Evolutionary conservation across 257 asterid genomes (phyloP).

Genomic region (Linaria vulgaris): DNA sequence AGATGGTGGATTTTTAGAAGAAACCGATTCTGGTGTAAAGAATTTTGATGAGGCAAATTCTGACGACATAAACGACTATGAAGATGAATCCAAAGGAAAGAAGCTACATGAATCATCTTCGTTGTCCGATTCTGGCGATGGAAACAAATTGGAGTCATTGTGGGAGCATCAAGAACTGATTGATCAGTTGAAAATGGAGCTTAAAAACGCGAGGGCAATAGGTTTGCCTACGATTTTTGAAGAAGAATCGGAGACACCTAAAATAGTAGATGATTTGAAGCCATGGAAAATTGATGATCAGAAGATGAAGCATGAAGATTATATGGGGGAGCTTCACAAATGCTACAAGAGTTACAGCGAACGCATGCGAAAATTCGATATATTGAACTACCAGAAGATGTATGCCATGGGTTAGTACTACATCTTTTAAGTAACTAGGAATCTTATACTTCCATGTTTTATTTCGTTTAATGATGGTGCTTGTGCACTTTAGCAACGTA

Average conservation of each 20-base stretch:
- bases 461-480: conserved; percentile 7
- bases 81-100: conserved; percentile 30
- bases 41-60: conserved; percentile 34
- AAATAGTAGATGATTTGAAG: conserved; percentile 66
- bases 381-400: conserved; percentile 97
- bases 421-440: background rate
- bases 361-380: conserved; percentile 83
- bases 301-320: conserved; percentile 53
- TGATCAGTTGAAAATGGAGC: conserved; percentile 88
- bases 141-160: conserved; percentile 61
- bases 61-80: conserved; percentile 4
- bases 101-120: conserved; percentile 32
- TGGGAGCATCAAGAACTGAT: conserved; percentile 99
- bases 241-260: conserved; percentile 84
- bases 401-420: conserved; percentile 83
- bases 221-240: conserved; percentile 92
- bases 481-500: conserved; percentile 1
- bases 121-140: conserved; percentile 35
- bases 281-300: conserved; percentile 90
- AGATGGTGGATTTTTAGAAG: conserved; percentile 27
- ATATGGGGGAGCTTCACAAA: conserved; percentile 79
- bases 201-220: conserved; percentile 68
- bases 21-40: conserved; percentile 39
- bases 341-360: conserved; percentile 80
- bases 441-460: conserved; percentile 7